phyloP scores from a whole-genome alignment of 2,329 filamentous ascomycete genomes.

The Elsinoe batatas region DNA sequence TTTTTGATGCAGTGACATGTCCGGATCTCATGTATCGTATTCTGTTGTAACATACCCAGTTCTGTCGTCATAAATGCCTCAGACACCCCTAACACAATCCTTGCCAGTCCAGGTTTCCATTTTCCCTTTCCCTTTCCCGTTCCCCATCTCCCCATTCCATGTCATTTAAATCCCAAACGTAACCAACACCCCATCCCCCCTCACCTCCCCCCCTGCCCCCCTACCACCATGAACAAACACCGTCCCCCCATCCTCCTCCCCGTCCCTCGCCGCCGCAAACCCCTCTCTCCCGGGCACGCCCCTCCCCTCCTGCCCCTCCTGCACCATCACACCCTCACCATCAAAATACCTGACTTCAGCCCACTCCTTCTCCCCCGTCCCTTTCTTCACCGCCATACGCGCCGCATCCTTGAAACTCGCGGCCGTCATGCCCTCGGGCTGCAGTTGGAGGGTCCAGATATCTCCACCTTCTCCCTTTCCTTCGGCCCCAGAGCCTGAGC shows the following conservation, averaged over 20 bases:
- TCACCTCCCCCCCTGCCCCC: conserved; percentile 31
- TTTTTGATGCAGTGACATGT: neutral
- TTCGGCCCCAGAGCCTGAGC: too few relatives aligned
- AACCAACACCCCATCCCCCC: conserved; percentile 35
- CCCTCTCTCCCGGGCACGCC: conserved; percentile 31
- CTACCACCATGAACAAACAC: conserved; percentile 47
- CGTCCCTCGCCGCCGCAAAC: conserved; percentile 31
- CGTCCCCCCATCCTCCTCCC: conserved; percentile 38
- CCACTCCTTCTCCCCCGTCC: conserved; percentile 42
- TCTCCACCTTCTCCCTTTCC: conserved; percentile 31
- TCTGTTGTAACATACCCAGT: neutral
- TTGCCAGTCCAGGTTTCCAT: neutral
- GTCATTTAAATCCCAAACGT: conserved; percentile 22
- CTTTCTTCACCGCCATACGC: conserved; percentile 34
- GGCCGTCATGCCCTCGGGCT: conserved; percentile 36
- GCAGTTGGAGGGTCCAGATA: conserved; percentile 46
- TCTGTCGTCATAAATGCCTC: neutral
- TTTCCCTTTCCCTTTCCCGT: neutral
- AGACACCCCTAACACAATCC: neutral
- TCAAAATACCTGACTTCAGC: conserved; percentile 41
- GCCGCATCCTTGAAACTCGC: conserved; percentile 44
- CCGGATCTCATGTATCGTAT: too few relatives aligned
- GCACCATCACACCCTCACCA: conserved; percentile 30
- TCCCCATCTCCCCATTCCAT: too few relatives aligned
- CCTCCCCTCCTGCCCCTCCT: conserved; percentile 27